Evolutionary conservation across 1,139 yeast genomes (phyloP).

Genomic region (Blastobotrys buckinghamii): DNA sequence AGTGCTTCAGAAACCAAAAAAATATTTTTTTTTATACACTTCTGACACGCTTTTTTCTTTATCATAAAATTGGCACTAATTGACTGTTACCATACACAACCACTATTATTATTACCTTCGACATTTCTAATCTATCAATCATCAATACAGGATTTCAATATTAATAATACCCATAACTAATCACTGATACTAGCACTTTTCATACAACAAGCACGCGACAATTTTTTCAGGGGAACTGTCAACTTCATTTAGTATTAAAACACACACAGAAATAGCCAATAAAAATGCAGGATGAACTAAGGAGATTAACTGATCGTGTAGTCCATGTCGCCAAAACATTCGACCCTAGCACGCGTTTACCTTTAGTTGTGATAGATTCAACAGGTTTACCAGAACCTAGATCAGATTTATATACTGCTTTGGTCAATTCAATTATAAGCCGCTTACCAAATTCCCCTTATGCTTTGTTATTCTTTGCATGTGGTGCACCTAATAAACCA

Average conservation of each 20-base stretch:
- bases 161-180: too few relatives aligned
- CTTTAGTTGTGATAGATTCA: constrained; percentile 69
- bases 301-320: constrained; percentile 33
- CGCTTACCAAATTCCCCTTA: constrained; percentile 51
- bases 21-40: too few relatives aligned
- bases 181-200: too few relatives aligned
- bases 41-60: too few relatives aligned
- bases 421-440: constrained; percentile 29
- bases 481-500: constrained; percentile 54
- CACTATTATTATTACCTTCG: too few relatives aligned
- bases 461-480: constrained; percentile 65
- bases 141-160: too few relatives aligned
- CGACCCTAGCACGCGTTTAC: constrained; percentile 58
- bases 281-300: constrained; percentile 4
- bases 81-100: too few relatives aligned
- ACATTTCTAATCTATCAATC: too few relatives aligned
- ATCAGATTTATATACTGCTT: constrained; percentile 22
- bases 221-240: background rate
- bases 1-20: too few relatives aligned
- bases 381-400: constrained; percentile 60
- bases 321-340: constrained; percentile 53
- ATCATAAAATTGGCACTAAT: too few relatives aligned
- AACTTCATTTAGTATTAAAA: background rate
- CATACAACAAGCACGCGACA: too few relatives aligned
- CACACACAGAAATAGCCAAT: too few relatives aligned